Conservation (phyloP, 257 asterid species). For the Solanum phureja region DNA sequence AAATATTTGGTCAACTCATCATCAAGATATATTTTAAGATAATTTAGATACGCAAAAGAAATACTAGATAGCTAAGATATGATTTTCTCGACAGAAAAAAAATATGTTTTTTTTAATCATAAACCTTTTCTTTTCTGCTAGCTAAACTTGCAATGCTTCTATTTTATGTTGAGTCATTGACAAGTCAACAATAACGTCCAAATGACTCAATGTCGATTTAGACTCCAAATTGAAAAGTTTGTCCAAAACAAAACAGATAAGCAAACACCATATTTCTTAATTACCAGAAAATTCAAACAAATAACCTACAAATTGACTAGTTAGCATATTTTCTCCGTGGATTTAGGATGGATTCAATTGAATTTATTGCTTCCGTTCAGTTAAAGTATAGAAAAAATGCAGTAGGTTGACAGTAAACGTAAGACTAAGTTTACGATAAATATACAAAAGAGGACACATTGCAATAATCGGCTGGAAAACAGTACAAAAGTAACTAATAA, state of each 20-base stretch:
- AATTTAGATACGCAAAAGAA: not conserved
- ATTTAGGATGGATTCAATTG: not conserved
- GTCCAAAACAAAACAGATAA: not conserved
- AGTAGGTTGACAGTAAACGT: not conserved
- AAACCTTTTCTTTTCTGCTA: not conserved
- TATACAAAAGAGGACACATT: not conserved
- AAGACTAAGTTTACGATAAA: not conserved
- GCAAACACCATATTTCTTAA: not conserved
- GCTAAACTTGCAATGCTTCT: not conserved
- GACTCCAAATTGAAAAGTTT: not conserved
- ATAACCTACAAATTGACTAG: not conserved
- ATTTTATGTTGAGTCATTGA: not conserved
- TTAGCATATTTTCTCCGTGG: not conserved
- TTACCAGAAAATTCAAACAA: not conserved
- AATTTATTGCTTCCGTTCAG: not conserved
- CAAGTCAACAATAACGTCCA: not conserved
- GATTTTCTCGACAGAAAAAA: not conserved
- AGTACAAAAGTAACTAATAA: not conserved
- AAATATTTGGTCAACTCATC: not conserved
- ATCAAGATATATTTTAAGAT: not conserved
- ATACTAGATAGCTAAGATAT: not conserved
- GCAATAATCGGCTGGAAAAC: not conserved
- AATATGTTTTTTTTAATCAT: not conserved
- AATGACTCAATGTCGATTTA: not conserved
- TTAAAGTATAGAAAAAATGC: not conserved